Conservation (phyloP, 2,329 filamentous ascomycete species). For the Coniochaeta sp. region DNA sequence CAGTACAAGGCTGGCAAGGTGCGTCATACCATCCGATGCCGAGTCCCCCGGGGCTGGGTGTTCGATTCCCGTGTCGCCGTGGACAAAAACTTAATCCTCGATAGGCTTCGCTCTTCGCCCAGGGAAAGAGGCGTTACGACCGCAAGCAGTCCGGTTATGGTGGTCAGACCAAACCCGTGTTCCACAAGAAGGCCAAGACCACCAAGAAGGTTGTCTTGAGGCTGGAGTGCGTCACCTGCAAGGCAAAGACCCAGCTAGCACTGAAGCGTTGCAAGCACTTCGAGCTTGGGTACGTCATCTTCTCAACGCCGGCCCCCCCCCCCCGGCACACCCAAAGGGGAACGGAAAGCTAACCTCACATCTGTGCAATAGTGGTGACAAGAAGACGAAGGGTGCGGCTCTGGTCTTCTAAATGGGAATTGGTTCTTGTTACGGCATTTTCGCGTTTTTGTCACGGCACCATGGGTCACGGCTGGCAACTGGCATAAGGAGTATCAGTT, state of each 20-base stretch:
- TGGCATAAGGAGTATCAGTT: conserved; percentile 4
- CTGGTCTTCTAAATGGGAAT: conserved; percentile 80
- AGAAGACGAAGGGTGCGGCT: conserved; percentile 99
- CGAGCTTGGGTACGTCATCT: conserved; percentile 80
- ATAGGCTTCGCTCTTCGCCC: conserved; percentile 34
- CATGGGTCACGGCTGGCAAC: conserved; percentile 1
- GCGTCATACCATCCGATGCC: conserved; percentile 23
- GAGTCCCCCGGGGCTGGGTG: background rate
- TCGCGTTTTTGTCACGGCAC: background rate
- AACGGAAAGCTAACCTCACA: background rate
- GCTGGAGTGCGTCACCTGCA: conserved; percentile 96
- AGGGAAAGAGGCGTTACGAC: conserved; percentile 99
- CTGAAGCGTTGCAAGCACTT: conserved; percentile 99
- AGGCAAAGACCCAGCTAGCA: conserved; percentile 95
- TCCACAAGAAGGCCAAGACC: conserved; percentile 99
- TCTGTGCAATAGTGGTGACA: conserved; percentile 74
- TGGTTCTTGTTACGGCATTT: conserved; percentile 3
- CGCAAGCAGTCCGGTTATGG: conserved; percentile 99
- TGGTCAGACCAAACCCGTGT: conserved; percentile 99
- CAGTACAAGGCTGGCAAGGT: conserved; percentile 68
- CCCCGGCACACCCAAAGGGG: background rate
- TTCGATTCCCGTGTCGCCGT: background rate
- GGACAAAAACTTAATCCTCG: background rate
- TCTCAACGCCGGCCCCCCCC: background rate
- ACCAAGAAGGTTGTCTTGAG: conserved; percentile 99